Evolutionary conservation across 306 rosid species (phyloP).

Genomic region (Begonia peltatifolia): DNA sequence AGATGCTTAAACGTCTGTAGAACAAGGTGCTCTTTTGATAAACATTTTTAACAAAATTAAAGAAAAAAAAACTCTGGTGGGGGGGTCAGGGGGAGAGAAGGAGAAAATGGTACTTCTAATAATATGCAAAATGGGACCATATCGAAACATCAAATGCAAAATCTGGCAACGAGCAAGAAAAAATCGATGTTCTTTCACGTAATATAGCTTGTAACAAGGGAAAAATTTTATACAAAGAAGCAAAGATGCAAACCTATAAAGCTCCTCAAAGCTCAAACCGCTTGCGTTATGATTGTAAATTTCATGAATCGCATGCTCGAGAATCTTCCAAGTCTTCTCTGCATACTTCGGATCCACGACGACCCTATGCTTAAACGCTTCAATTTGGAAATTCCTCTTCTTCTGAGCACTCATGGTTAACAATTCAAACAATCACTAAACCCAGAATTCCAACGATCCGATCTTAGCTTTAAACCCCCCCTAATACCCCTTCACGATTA

Average conservation of each 20-base stretch:
- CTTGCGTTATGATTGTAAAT: constrained; percentile 94
- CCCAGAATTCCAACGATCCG: background rate
- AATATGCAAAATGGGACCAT: too few species aligned
- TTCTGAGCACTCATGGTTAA: constrained; percentile 73
- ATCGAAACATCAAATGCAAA: too few species aligned
- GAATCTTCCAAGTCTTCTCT: constrained; percentile 86
- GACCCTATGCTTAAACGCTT: constrained; percentile 86
- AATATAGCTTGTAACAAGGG: too few species aligned
- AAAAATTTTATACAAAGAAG: background rate
- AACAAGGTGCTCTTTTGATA: background rate
- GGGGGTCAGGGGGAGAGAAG: too few species aligned
- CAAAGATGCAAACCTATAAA: constrained; percentile 51
- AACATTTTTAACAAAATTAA: background rate
- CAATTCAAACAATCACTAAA: background rate
- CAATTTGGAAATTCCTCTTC: constrained; percentile 89
- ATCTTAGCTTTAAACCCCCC: background rate
- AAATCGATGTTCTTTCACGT: too few species aligned
- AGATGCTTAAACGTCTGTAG: constrained; percentile 1
- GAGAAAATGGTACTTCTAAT: too few species aligned
- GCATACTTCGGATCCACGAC: constrained; percentile 94
- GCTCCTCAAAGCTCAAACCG: constrained; percentile 94
- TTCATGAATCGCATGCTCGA: constrained; percentile 76
- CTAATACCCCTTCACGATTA: too few species aligned
- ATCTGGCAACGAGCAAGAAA: too few species aligned
- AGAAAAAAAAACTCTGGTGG: too few species aligned